Conservation (phyloP, 2,329 filamentous ascomycete species). For the Volutella citrinella region DNA sequence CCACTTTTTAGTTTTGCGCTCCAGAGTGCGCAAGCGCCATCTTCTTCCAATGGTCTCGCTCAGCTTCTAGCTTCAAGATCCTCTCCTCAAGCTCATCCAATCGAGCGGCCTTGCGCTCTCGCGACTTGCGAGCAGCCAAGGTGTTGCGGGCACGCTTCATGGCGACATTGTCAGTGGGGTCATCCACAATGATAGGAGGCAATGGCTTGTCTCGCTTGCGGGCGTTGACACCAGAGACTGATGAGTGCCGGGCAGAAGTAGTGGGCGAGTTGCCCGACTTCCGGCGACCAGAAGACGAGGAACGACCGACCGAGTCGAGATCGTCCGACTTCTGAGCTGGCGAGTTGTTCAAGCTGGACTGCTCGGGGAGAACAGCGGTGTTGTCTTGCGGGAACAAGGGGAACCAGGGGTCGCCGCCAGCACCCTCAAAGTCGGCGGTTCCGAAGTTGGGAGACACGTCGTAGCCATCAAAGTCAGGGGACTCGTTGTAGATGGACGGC, state of each 20-base stretch:
- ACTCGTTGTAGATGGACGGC: conserved; percentile 74
- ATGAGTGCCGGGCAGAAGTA: conserved; percentile 59
- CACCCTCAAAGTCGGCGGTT: conserved; percentile 51
- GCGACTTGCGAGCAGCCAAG: conserved; percentile 88
- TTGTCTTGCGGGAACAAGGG: conserved; percentile 65
- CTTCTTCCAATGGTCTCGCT: conserved; percentile 64
- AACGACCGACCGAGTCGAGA: conserved; percentile 41
- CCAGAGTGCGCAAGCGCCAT: conserved; percentile 44
- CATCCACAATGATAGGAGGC: conserved; percentile 72
- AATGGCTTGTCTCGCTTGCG: conserved; percentile 79
- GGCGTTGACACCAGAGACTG: conserved; percentile 65
- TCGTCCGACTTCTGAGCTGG: conserved; percentile 46
- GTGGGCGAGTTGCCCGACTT: conserved; percentile 46
- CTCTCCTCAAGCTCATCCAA: conserved; percentile 71
- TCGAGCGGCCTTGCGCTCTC: conserved; percentile 77
- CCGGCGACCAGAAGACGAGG: conserved; percentile 37
- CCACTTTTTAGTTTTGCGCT: conserved; percentile 30
- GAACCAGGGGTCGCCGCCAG: conserved; percentile 62
- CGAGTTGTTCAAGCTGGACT: conserved; percentile 36
- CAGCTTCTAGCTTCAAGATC: conserved; percentile 66
- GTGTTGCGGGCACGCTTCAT: conserved; percentile 94
- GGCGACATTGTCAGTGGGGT: conserved; percentile 70
- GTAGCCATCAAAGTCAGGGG: conserved; percentile 70
- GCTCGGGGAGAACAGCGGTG: conserved; percentile 20
- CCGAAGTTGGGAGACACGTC: conserved; percentile 78